phyloP scores from a whole-genome alignment of 2,329 filamentous ascomycete genomes.

The Exophiala sp. region DNA sequence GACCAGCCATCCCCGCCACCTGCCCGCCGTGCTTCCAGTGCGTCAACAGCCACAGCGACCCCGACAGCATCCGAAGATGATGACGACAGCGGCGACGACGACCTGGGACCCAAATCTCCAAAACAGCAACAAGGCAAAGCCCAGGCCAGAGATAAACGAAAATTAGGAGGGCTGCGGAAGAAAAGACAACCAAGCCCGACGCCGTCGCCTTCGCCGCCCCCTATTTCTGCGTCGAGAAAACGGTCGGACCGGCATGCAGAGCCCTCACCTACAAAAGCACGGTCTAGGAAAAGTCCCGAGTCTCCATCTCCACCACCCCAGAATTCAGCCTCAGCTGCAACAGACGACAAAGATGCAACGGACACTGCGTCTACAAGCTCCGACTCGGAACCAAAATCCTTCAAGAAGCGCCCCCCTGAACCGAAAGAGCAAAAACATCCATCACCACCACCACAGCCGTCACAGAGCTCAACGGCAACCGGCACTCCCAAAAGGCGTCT shows the following conservation, averaged over 20 bases:
- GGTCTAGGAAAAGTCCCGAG: background rate
- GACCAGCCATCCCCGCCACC: background rate
- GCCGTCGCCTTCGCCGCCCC: conserved; percentile 7
- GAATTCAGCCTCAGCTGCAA: background rate
- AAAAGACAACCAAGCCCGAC: conserved; percentile 18
- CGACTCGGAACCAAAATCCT: too few relatives aligned
- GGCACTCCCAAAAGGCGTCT: background rate
- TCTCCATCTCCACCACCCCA: background rate
- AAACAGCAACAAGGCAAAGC: background rate
- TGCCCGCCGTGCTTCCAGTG: conserved; percentile 3
- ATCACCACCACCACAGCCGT: background rate
- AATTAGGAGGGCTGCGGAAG: conserved; percentile 4
- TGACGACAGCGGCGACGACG: conserved; percentile 11
- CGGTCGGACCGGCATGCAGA: background rate
- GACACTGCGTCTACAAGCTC: background rate
- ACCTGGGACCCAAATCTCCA: background rate
- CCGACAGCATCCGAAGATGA: conserved; percentile 18
- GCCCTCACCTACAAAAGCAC: too few relatives aligned
- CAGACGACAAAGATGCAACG: background rate
- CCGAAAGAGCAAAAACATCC: background rate
- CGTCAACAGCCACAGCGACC: conserved; percentile 14
- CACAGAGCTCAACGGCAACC: background rate
- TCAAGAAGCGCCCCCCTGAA: too few relatives aligned
- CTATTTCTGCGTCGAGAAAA: background rate
- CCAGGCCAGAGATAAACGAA: background rate